Evolutionary conservation across 192 early-diverging fungal genomes (phyloP).

Genomic region (Phycomyces blakesleeanus): DNA sequence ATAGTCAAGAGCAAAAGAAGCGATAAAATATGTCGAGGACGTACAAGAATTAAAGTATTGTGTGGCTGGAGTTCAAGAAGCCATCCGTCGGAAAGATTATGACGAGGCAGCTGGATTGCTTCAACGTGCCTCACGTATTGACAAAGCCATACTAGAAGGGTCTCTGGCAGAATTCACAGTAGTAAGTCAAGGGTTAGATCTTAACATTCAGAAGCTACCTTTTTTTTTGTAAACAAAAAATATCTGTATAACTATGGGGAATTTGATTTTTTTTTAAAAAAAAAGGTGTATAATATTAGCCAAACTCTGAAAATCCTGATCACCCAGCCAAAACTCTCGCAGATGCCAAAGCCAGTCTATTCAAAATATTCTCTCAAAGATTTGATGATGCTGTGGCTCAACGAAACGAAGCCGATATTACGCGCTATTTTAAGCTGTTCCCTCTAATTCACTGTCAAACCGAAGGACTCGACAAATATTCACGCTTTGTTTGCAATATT

Average conservation of each 20-base stretch:
- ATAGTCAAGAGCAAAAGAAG: conserved; percentile 63
- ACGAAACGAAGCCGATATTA: conserved; percentile 71
- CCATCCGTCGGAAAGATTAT: conserved; percentile 57
- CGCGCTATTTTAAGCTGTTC: conserved; percentile 87
- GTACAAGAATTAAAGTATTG: conserved; percentile 72
- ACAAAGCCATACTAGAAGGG: conserved; percentile 53
- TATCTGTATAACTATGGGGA: too few relatives aligned
- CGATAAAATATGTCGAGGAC: conserved; percentile 68
- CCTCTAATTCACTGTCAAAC: conserved; percentile 78
- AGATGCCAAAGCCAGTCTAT: conserved; percentile 58
- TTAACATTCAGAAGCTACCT: background rate
- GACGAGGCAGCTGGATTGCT: conserved; percentile 67
- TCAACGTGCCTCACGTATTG: conserved; percentile 57
- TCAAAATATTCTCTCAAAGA: conserved; percentile 65
- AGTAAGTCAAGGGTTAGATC: conserved; percentile 18
- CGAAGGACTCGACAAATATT: conserved; percentile 87
- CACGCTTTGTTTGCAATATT: conserved; percentile 77
- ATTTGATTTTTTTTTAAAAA: conserved; percentile 29
- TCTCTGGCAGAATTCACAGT: conserved; percentile 61
- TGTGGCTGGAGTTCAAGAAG: conserved; percentile 60
- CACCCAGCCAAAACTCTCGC: conserved; percentile 52
- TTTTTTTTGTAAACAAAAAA: too few relatives aligned
- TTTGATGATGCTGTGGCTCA: conserved; percentile 77
- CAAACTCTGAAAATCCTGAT: conserved; percentile 52
- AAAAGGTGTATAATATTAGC: conserved; percentile 25